Evolutionary conservation across 192 early-diverging fungal genomes (phyloP).

Genomic region (Backusella australiensis): DNA sequence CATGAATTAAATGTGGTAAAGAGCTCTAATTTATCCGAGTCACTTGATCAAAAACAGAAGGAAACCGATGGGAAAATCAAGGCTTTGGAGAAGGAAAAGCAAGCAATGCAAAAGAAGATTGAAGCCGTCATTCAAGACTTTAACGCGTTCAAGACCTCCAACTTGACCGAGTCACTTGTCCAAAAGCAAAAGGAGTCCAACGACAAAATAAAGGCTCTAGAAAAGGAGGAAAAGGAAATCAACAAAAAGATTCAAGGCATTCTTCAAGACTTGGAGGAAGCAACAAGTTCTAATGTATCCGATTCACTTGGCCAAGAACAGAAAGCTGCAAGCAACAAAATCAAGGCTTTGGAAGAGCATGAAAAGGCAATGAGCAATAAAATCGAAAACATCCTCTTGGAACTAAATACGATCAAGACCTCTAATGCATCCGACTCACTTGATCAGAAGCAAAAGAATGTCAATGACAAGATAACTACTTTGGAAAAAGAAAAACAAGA

Average conservation of each 20-base stretch:
- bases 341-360: neutral
- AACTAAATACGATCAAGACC: neutral
- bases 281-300: neutral
- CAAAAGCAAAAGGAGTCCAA: neutral
- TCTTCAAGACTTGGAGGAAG: neutral
- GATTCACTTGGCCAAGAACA: neutral
- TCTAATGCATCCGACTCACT: neutral
- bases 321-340: neutral
- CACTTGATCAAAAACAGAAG: neutral
- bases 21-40: neutral
- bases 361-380: neutral
- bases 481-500: neutral
- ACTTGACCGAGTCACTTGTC: neutral
- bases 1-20: neutral
- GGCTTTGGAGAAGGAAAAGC: neutral
- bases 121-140: neutral
- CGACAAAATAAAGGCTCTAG: neutral
- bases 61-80: neutral
- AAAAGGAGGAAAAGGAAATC: neutral
- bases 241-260: neutral
- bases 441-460: neutral
- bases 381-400: neutral
- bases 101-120: neutral
- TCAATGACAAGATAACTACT: neutral
- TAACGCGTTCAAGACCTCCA: neutral